A percentile compares a stretch with the other conserved stretches of the same genome.
Conservation (phyloP, 2,329 filamentous ascomycete species). For the Fusarium sp. region DNA sequence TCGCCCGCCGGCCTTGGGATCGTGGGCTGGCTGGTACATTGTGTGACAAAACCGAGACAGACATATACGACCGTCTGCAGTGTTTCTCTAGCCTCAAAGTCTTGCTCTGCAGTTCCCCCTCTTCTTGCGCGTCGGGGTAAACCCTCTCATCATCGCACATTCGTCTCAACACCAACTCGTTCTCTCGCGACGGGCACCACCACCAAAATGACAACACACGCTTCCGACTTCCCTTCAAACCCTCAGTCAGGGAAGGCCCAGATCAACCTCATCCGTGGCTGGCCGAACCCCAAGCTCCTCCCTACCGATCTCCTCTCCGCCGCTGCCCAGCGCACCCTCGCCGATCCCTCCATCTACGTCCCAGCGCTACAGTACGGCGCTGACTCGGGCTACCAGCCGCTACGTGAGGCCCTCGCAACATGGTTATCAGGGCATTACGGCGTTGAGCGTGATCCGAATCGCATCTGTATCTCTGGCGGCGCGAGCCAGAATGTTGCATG, state of each 20-base stretch:
- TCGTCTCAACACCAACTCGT: constrained; percentile 23
- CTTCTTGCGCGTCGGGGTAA: not conserved
- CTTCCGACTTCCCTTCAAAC: constrained; percentile 40
- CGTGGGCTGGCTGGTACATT: not conserved
- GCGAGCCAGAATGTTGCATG: constrained; percentile 87
- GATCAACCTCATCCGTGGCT: constrained; percentile 79
- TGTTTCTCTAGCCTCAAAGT: not conserved
- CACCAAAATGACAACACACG: constrained; percentile 21
- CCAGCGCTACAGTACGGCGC: constrained; percentile 85
- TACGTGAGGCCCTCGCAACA: constrained; percentile 76
- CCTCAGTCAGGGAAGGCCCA: constrained; percentile 52
- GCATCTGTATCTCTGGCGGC: constrained; percentile 87
- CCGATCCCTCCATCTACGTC: constrained; percentile 70
- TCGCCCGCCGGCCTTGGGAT: constrained; percentile 1
- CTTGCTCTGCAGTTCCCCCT: constrained; percentile 7
- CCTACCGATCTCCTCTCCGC: constrained; percentile 74
- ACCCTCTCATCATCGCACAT: constrained; percentile 7
- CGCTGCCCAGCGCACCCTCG: constrained; percentile 74
- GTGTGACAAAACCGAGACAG: not conserved
- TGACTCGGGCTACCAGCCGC: constrained; percentile 80
- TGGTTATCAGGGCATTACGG: constrained; percentile 80
- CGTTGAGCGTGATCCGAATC: constrained; percentile 61
- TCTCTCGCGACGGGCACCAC: constrained; percentile 5
- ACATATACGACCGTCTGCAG: not conserved
- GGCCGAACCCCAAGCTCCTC: constrained; percentile 76